Evolutionary conservation across 176 grass and related monocot species (phyloP), one percentile per base, ranked within the genome.

Genomic region (Aegilops tauschii): DNA sequence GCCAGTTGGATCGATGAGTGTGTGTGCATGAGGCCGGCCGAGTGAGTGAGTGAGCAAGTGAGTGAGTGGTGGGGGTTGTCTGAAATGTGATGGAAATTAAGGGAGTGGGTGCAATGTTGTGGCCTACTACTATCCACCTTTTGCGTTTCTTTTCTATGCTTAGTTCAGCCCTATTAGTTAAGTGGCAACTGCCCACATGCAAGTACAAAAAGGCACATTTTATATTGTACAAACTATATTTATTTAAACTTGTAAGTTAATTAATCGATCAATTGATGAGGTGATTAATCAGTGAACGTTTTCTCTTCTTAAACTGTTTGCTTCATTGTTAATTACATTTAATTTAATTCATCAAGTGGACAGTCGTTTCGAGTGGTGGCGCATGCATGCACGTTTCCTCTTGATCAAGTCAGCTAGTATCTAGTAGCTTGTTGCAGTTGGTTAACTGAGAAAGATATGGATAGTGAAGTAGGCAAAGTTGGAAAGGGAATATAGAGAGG

Each of bases 391-490:
- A 86, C 88, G 84, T 83, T 83, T 87, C 80, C 80, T 87, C 87
- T 87, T 68, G 85, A 66, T 79, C 73, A 54, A 54, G 73, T 31
- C 73, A 52, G 73, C 73, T 44, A 44, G 10, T 47, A 17, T 63
- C 67, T 80, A 76, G 77, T 37, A 17, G 59, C 82, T 32, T 70
- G 64, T 59, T 59, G 63, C 50, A 49, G 84, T 74, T 76, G 14
- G 45, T 52, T 52, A 76, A 76, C 8, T 29, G 23, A 4, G 45
- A 79, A 90, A 90, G 56, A 72, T 65, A 40, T 50, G 72, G 74
- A 79, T 65, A 85, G 88, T 71, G 84, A 90, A 90, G 88, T 90
- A 62, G 65, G 79, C 83, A 90, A 91, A 81, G 86, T 88, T 80
- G 86, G 34, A 81, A 84, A 84, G 58, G 86, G 80, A 71, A 81